Conservation (phyloP, 1,284 basidiomycete species). For the Golubevia pallescens region DNA sequence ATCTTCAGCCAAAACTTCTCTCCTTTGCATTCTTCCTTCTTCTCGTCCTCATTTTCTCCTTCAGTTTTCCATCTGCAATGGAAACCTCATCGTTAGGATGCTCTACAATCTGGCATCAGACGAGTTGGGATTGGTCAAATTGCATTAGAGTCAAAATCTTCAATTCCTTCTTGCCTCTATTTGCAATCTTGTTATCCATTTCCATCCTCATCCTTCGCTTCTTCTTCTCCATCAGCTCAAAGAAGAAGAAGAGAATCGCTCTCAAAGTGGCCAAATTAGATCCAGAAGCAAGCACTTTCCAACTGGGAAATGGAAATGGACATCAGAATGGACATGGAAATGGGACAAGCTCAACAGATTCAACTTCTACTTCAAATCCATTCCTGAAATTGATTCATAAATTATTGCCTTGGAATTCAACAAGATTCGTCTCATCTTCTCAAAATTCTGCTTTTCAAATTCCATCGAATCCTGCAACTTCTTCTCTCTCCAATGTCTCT, state of each 20-base stretch:
- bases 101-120: too few relatives aligned
- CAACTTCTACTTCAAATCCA: background rate
- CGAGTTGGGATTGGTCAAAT: too few relatives aligned
- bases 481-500: constrained; percentile 9
- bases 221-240: constrained; percentile 12
- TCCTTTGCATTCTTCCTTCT: too few relatives aligned
- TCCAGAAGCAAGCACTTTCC: constrained; percentile 32
- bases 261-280: constrained; percentile 36
- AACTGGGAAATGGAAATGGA: background rate
- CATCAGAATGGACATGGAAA: too few relatives aligned
- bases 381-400: constrained; percentile 16
- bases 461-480: constrained; percentile 14
- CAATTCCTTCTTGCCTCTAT: constrained; percentile 27
- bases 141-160: constrained; percentile 9
- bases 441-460: constrained; percentile 5
- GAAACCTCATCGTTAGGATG: too few relatives aligned
- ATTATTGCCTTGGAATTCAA: constrained; percentile 39
- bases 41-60: too few relatives aligned
- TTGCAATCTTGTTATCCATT: constrained; percentile 22
- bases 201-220: constrained; percentile 22
- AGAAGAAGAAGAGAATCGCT: constrained; percentile 21
- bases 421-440: constrained; percentile 19
- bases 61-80: too few relatives aligned
- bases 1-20: too few relatives aligned
- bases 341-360: background rate